Evolutionary conservation across 2,329 filamentous ascomycete genomes (phyloP).

Genomic region (Rutstroemia sp.): DNA sequence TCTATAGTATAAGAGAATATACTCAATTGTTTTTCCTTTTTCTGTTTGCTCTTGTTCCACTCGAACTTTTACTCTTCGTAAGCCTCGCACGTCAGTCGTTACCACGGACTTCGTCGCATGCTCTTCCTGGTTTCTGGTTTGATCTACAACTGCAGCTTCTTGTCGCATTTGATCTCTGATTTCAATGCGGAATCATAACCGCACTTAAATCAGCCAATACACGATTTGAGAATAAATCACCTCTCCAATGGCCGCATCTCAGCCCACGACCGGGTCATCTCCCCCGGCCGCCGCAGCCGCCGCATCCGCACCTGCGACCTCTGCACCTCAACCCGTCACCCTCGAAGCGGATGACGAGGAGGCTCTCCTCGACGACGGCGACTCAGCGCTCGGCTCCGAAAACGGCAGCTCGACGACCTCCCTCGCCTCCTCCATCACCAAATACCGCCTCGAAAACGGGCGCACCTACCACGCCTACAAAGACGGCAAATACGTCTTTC

Average conservation of each 20-base stretch:
- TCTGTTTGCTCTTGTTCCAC: too few relatives aligned
- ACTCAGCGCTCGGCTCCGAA: slow-evolving; percentile 4
- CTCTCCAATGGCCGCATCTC: neutral
- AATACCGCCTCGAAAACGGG: slow-evolving; percentile 33
- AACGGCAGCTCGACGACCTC: slow-evolving; percentile 11
- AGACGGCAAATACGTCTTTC: slow-evolving; percentile 31
- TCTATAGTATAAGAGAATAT: too few relatives aligned
- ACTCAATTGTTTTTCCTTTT: too few relatives aligned
- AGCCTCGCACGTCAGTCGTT: too few relatives aligned
- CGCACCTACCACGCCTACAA: slow-evolving; percentile 33
- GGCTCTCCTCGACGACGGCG: neutral
- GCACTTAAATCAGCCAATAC: too few relatives aligned
- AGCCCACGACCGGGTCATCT: neutral
- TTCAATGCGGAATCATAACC: too few relatives aligned
- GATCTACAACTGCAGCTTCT: too few relatives aligned
- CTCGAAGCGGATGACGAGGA: slow-evolving; percentile 2
- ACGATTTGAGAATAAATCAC: neutral
- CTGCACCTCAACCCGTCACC: neutral
- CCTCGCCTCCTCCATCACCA: slow-evolving; percentile 29
- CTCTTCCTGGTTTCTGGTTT: too few relatives aligned
- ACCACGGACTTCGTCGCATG: too few relatives aligned
- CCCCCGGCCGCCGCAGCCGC: neutral
- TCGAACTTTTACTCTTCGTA: too few relatives aligned
- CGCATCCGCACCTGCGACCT: neutral
- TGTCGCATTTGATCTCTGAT: too few relatives aligned